Percentiles rank a stretch among this genome's conserved stretches.
Conservation (phyloP, 768 basidiomycete species). For the Daedaleopsis sinensis region DNA sequence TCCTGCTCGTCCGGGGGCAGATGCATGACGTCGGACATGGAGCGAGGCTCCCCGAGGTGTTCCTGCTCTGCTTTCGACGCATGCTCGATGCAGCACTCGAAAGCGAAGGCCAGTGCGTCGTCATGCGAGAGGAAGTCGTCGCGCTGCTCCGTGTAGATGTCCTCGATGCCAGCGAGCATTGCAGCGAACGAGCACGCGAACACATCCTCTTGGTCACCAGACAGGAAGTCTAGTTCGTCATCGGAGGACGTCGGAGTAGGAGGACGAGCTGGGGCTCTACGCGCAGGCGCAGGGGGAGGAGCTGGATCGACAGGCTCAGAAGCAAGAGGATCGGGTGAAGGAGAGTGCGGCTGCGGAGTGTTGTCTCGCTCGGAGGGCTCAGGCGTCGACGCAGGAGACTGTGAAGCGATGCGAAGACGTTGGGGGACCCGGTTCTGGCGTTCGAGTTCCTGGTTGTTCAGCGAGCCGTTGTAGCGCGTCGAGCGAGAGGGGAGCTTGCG, state of each 20-base stretch:
- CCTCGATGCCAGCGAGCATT: constrained; percentile 3
- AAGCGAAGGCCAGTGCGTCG: constrained; percentile 10
- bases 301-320: not conserved
- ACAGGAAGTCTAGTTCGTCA: constrained; percentile 7
- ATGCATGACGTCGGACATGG: constrained; percentile 9
- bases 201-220: constrained; percentile 1
- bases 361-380: constrained; percentile 1
- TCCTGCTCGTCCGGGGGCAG: constrained; percentile 10
- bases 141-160: constrained; percentile 4
- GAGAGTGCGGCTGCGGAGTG: constrained; percentile 6
- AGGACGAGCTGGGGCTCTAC: not conserved
- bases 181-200: constrained; percentile 2
- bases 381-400: constrained; percentile 5
- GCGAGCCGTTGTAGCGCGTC: constrained; percentile 1
- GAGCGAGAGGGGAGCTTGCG: constrained; percentile 8
- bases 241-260: not conserved
- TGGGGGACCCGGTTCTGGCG: not conserved
- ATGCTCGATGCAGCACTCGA: constrained; percentile 8
- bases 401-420: not conserved
- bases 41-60: constrained; percentile 11
- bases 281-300: not conserved
- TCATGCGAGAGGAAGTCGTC: constrained; percentile 8
- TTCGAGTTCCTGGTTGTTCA: constrained; percentile 5
- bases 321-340: not conserved
- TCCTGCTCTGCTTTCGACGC: constrained; percentile 9